Percentiles rank a stretch among this genome's conserved stretches.
These are phyloP conservation scores for Dichotomopilus funicola DNA, from an alignment of 2,329 filamentous ascomycete genomes.

Conservation along the genomic window DNA sequence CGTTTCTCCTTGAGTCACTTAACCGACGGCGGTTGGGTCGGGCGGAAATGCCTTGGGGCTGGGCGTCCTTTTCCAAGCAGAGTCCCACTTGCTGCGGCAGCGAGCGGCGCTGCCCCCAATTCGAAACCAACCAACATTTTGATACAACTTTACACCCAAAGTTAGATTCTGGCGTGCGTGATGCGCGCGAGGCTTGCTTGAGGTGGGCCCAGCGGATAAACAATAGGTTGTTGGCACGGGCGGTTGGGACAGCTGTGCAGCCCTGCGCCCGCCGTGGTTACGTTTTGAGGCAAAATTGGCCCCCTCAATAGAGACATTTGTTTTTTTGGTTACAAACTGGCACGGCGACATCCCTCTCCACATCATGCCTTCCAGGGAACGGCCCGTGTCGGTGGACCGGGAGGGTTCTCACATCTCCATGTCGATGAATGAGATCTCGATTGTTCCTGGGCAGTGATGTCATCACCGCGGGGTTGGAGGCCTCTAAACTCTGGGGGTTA, in stretches of 20 bases:
- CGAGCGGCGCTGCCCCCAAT: slow-evolving; percentile 15
- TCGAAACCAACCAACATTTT: slow-evolving; percentile 17
- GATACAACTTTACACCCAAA: slow-evolving; percentile 8
- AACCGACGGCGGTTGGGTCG: not conserved
- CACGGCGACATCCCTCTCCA: too few relatives aligned
- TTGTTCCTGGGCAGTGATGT: too few relatives aligned
- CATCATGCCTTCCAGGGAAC: too few relatives aligned
- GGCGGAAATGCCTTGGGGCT: not conserved
- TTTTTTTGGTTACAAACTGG: too few relatives aligned
- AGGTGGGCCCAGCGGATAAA: not conserved
- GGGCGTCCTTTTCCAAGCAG: not conserved
- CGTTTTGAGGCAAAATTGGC: slow-evolving; percentile 1
- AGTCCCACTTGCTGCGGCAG: slow-evolving; percentile 11
- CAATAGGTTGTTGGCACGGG: slow-evolving; percentile 16
- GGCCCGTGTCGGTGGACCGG: too few relatives aligned
- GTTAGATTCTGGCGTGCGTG: slow-evolving; percentile 3
- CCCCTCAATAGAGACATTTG: not conserved
- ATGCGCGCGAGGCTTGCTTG: slow-evolving; percentile 9
- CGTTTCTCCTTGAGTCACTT: slow-evolving; percentile 1
- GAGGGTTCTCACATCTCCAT: too few relatives aligned
- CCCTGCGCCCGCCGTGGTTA: not conserved
- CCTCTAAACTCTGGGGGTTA: too few relatives aligned
- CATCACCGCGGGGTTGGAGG: too few relatives aligned
- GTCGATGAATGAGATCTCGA: too few relatives aligned
- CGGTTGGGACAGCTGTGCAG: not conserved